A percentile compares a stretch with the other conserved stretches of the same genome.
These are phyloP conservation scores for Globisporangium okanoganense DNA, from an alignment of 352 stramenopile genomes.

Conservation along the genomic window DNA sequence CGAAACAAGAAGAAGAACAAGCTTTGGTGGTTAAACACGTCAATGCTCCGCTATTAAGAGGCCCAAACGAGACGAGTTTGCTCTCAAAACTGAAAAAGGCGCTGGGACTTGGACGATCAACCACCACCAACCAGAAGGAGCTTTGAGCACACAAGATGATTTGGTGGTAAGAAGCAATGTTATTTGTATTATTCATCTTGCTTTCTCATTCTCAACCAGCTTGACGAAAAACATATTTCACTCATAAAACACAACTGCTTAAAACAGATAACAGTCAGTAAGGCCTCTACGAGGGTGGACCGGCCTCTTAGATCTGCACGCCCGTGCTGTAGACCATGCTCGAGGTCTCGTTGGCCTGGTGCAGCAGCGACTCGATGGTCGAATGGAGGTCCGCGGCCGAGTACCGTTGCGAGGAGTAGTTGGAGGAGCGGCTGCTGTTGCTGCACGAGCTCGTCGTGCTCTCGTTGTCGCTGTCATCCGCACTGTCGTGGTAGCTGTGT, in stretches of 20 bases:
- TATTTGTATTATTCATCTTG: neutral
- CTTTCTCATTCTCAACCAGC: neutral
- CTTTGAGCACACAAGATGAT: neutral
- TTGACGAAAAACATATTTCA: neutral
- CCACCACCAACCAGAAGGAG: neutral
- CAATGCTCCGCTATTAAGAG: neutral
- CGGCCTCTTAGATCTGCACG: conserved; percentile 10
- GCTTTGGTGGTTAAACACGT: neutral
- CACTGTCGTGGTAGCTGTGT: neutral
- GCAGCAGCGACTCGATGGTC: conserved; percentile 69
- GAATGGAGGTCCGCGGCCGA: conserved; percentile 60
- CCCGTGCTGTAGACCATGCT: conserved; percentile 34
- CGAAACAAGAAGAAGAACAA: conserved; percentile 32
- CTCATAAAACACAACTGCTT: neutral
- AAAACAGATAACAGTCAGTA: too few relatives aligned
- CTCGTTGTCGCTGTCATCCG: conserved; percentile 49
- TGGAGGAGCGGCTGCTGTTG: conserved; percentile 24
- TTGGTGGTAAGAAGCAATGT: neutral
- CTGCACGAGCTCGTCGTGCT: conserved; percentile 46
- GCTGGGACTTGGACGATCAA: neutral
- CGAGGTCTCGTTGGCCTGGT: conserved; percentile 66
- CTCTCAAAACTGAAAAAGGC: conserved; percentile 3
- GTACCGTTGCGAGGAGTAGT: conserved; percentile 43
- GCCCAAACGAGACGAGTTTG: neutral
- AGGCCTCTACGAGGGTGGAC: neutral